Percentiles rank a stretch among this genome's conserved stretches.
These are phyloP conservation scores for Hylodesmum podocarpum DNA, from an alignment of 306 rosid species.

Conservation along the genomic window DNA sequence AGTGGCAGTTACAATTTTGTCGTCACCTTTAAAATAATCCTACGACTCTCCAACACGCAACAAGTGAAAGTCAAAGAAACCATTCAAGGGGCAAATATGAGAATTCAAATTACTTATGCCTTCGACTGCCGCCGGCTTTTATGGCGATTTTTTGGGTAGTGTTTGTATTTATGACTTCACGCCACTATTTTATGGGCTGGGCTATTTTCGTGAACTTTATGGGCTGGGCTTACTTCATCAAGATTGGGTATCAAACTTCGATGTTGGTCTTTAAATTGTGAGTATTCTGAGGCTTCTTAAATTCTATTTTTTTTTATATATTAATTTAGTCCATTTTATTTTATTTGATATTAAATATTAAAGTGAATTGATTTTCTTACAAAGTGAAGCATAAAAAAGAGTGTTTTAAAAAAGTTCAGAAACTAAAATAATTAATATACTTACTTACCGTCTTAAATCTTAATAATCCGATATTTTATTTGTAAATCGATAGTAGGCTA, in stretches of 20 bases:
- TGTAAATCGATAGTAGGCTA: no score
- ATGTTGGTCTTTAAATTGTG: neutral
- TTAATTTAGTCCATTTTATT: neutral
- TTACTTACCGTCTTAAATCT: neutral
- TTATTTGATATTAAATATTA: neutral
- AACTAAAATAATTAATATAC: neutral
- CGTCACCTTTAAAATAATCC: constrained; percentile 12
- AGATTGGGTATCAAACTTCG: neutral
- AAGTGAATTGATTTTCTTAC: neutral
- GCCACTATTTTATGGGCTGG: neutral
- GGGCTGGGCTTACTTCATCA: neutral
- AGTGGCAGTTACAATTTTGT: constrained; percentile 23
- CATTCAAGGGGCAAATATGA: constrained; percentile 13
- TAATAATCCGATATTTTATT: no score
- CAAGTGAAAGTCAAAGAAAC: neutral
- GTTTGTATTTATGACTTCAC: neutral
- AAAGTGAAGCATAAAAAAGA: neutral
- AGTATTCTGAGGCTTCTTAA: neutral
- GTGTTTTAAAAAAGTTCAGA: neutral
- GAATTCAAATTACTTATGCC: neutral
- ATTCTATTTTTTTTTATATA: no score
- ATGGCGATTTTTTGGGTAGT: neutral
- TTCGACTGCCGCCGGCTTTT: neutral
- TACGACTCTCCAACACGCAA: neutral
- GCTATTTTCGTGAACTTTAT: no score